Conservation (phyloP, 257 asterid genomes). For the Anisodus acutangulus region DNA sequence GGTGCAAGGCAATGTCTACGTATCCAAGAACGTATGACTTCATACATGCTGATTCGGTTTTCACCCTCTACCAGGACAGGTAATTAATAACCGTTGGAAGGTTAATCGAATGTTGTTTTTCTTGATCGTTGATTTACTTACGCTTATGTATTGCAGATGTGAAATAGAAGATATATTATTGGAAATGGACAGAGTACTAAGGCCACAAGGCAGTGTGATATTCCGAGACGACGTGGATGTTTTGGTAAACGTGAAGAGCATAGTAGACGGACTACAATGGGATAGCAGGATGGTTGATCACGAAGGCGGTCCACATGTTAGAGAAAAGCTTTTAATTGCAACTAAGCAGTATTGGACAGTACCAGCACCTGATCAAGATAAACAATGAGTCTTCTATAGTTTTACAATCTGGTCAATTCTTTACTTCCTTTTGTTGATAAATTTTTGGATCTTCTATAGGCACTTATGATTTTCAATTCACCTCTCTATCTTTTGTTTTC, state of each 20-base stretch:
- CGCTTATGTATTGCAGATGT: conserved; percentile 52
- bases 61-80: conserved; percentile 78
- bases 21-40: conserved; percentile 94
- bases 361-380: conserved; percentile 51
- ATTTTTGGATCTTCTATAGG: conserved; percentile 1
- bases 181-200: conserved; percentile 83
- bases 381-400: conserved; percentile 20
- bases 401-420: conserved; percentile 5
- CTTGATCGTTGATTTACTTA: not conserved
- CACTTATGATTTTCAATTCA: not conserved
- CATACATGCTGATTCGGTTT: conserved; percentile 74
- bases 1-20: conserved; percentile 98
- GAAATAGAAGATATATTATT: conserved; percentile 69
- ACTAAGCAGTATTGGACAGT: conserved; percentile 91
- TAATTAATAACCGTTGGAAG: conserved; percentile 37
- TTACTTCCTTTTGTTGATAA: conserved; percentile 23
- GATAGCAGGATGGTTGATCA: conserved; percentile 79
- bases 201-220: conserved; percentile 86
- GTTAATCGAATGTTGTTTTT: not conserved
- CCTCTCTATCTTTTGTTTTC: conserved; percentile 15
- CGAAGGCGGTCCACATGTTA: conserved; percentile 83
- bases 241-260: conserved; percentile 60
- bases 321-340: conserved; percentile 80
- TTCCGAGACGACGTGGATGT: conserved; percentile 85
- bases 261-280: conserved; percentile 78